These are phyloP conservation scores for Lonicera japonica DNA, from an alignment of 129 eudicot genomes.

Conservation along the genomic window DNA sequence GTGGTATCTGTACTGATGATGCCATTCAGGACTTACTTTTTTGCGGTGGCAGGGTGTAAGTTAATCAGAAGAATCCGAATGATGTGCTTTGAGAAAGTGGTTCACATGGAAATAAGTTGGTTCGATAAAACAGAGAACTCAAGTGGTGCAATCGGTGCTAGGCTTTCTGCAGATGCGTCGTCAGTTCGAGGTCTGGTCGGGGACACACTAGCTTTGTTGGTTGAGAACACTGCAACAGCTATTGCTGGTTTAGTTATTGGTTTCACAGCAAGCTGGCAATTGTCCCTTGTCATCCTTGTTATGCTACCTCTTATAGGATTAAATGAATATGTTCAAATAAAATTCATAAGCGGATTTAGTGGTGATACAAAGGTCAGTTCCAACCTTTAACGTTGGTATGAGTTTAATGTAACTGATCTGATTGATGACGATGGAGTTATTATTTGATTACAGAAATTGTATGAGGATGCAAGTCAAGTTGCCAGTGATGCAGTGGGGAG, in stretches of 20 bases:
- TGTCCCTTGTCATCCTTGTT: constrained; percentile 20
- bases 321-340: constrained; percentile 22
- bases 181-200: constrained; percentile 24
- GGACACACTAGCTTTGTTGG: constrained; percentile 28
- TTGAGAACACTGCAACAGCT: constrained; percentile 21
- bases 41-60: constrained; percentile 28
- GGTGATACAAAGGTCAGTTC: constrained; percentile 31
- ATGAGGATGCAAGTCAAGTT: constrained; percentile 40
- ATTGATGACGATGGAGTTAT: too few species aligned
- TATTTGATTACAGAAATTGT: constrained; percentile 16
- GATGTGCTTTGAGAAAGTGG: constrained; percentile 28
- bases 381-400: too few species aligned
- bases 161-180: constrained; percentile 36
- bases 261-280: constrained; percentile 25
- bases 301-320: constrained; percentile 21
- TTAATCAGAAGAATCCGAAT: constrained; percentile 18
- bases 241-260: constrained; percentile 22
- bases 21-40: constrained; percentile 16
- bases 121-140: constrained; percentile 28
- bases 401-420: too few species aligned
- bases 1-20: constrained; percentile 6
- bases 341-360: constrained; percentile 27
- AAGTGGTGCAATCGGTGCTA: constrained; percentile 31
- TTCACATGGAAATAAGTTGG: constrained; percentile 35
- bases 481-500: constrained; percentile 41